Evolutionary conservation across 768 basidiomycete genomes (phyloP).

Genomic region (Pilatotrama ljubarskyi): DNA sequence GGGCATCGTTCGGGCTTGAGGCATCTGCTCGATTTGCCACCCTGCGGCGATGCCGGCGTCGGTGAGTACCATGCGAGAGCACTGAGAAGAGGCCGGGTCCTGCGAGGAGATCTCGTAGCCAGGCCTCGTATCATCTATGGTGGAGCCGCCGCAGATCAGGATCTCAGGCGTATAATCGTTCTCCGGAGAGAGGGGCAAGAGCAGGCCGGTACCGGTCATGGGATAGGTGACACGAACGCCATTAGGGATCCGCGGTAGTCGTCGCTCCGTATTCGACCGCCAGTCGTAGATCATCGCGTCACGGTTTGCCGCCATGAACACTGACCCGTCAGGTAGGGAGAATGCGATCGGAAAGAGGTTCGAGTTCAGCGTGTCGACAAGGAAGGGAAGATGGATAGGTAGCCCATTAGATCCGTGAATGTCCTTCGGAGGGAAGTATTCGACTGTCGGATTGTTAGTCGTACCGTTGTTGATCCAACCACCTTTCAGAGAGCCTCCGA

Average conservation of each 20-base stretch:
- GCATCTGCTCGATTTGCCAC: conserved; percentile 79
- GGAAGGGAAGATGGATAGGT: conserved; percentile 62
- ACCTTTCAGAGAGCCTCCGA: conserved; percentile 79
- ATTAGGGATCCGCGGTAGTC: conserved; percentile 71
- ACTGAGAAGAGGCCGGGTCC: conserved; percentile 71
- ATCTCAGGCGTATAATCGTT: conserved; percentile 68
- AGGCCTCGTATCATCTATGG: conserved; percentile 57
- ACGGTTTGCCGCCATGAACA: conserved; percentile 78
- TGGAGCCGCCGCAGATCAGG: conserved; percentile 77
- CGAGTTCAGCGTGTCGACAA: conserved; percentile 73
- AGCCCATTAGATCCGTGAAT: conserved; percentile 67
- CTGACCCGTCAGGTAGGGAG: conserved; percentile 61
- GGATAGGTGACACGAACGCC: conserved; percentile 82
- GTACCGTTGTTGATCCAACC: conserved; percentile 87
- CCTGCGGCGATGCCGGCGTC: conserved; percentile 62
- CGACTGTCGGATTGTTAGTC: conserved; percentile 78
- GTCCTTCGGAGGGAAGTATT: conserved; percentile 81
- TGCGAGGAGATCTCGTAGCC: conserved; percentile 69
- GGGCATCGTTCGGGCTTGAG: conserved; percentile 71
- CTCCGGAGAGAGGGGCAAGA: conserved; percentile 67
- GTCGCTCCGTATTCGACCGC: conserved; percentile 57
- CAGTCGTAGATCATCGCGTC: conserved; percentile 83
- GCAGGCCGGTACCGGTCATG: conserved; percentile 72
- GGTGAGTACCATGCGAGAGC: conserved; percentile 66
- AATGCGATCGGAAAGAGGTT: conserved; percentile 83